phyloP scores from a whole-genome alignment of 2,329 filamentous ascomycete genomes.

The Aspergillus sergii region DNA sequence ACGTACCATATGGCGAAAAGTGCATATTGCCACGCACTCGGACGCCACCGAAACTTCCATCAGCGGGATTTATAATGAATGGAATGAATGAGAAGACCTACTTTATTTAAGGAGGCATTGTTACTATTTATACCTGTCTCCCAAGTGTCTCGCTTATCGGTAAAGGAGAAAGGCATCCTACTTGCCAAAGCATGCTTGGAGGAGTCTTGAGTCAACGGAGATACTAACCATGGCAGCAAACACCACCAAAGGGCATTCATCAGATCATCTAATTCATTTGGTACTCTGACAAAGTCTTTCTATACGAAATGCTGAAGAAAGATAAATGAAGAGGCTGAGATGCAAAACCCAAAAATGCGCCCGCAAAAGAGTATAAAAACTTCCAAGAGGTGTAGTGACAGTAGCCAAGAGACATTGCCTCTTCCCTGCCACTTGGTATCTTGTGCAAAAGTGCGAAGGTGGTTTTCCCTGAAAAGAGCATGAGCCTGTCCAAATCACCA shows the following conservation, averaged over 20 bases:
- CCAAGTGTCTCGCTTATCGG: not conserved
- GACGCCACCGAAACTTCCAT: not conserved
- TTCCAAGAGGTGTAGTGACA: constrained; percentile 1
- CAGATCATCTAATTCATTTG: constrained; percentile 1
- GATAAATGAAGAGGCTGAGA: constrained; percentile 15
- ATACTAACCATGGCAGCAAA: not conserved
- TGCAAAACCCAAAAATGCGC: constrained; percentile 24
- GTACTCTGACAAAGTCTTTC: not conserved
- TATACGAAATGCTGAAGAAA: constrained; percentile 3
- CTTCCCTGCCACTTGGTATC: constrained; percentile 2
- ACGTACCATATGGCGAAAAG: not conserved
- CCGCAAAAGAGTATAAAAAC: constrained; percentile 15
- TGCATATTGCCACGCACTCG: constrained; percentile 11
- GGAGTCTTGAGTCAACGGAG: not conserved
- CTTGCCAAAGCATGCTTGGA: not conserved
- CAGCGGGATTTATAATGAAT: not conserved
- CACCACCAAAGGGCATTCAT: not conserved
- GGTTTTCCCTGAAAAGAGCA: not conserved
- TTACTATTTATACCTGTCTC: not conserved
- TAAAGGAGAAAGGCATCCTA: not conserved
- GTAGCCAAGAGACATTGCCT: not conserved
- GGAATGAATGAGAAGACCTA: not conserved
- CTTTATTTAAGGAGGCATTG: not conserved
- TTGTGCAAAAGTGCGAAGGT: not conserved
- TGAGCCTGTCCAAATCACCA: not conserved